phyloP scores from a whole-genome alignment of 371 early-diverging fungal species.

The Cokeromyces recurvatus region DNA sequence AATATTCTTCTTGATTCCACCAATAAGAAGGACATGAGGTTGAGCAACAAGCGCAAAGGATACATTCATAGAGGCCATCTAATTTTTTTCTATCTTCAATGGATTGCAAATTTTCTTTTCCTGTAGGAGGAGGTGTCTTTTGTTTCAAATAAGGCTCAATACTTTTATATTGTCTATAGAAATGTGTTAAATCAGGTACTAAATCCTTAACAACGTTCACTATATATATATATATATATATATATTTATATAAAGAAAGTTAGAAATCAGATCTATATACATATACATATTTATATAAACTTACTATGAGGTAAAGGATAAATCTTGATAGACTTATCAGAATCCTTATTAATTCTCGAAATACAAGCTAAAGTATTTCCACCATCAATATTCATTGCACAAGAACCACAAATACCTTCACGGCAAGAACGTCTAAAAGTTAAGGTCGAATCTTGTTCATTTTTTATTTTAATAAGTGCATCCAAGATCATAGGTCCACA shows the following conservation, averaged over 20 bases:
- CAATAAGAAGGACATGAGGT: conserved; percentile 96
- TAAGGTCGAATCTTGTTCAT: conserved; percentile 89
- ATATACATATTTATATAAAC: conserved; percentile 7
- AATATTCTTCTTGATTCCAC: conserved; percentile 94
- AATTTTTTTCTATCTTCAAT: conserved; percentile 94
- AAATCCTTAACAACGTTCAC: conserved; percentile 86
- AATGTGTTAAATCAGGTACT: conserved; percentile 90
- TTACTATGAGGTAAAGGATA: conserved; percentile 96
- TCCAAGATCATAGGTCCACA: conserved; percentile 96
- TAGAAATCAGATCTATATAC: no score
- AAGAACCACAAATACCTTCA: conserved; percentile 91
- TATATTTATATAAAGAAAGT: no score
- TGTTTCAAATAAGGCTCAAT: conserved; percentile 95
- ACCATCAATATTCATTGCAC: conserved; percentile 97
- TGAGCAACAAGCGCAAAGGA: conserved; percentile 96
- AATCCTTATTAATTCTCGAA: conserved; percentile 75
- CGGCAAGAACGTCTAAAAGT: conserved; percentile 84
- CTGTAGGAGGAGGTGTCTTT: conserved; percentile 62
- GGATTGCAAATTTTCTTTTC: conserved; percentile 87
- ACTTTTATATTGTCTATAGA: conserved; percentile 95
- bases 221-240: conserved; percentile 7
- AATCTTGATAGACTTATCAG: conserved; percentile 68
- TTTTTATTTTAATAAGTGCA: conserved; percentile 94
- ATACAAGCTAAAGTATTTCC: conserved; percentile 93
- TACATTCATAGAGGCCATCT: conserved; percentile 97